Conservation (phyloP, 2,329 filamentous ascomycete genomes). For the Byssothecium circinans region DNA sequence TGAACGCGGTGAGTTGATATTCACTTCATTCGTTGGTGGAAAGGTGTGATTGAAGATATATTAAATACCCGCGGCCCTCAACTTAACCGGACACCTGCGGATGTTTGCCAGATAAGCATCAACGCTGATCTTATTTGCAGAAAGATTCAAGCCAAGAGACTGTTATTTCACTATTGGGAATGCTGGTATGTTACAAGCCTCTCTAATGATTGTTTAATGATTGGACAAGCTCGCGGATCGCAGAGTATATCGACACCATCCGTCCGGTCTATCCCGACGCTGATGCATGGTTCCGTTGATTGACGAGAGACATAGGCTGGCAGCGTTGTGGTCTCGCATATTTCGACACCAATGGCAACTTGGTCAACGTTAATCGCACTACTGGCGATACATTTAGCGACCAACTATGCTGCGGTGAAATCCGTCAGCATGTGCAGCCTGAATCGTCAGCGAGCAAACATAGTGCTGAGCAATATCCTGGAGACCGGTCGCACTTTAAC, state of each 20-base stretch:
- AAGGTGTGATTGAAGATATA: constrained; percentile 17
- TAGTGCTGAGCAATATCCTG: constrained; percentile 64
- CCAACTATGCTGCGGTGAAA: constrained; percentile 84
- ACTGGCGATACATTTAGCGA: constrained; percentile 74
- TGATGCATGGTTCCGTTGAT: constrained; percentile 15
- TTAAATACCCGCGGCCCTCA: constrained; percentile 10
- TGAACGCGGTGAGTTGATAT: constrained; percentile 69
- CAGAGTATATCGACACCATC: not conserved
- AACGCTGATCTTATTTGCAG: constrained; percentile 36
- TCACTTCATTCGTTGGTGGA: constrained; percentile 5
- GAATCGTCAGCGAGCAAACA: constrained; percentile 82
- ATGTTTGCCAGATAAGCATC: constrained; percentile 16
- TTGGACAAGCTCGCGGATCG: not conserved
- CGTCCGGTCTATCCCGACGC: constrained; percentile 3
- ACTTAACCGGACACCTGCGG: constrained; percentile 18
- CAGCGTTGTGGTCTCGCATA: constrained; percentile 74
- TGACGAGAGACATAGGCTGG: constrained; percentile 57
- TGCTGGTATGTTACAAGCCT: constrained; percentile 60
- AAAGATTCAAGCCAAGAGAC: constrained; percentile 96
- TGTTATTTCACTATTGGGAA: constrained; percentile 82
- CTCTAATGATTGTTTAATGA: constrained; percentile 4
- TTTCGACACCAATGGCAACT: constrained; percentile 71
- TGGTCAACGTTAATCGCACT: constrained; percentile 73
- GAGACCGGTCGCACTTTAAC: constrained; percentile 54
- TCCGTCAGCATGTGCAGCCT: constrained; percentile 81